Conservation (phyloP, 2,329 filamentous ascomycete genomes). For the Berkeleyomyces basicola region DNA sequence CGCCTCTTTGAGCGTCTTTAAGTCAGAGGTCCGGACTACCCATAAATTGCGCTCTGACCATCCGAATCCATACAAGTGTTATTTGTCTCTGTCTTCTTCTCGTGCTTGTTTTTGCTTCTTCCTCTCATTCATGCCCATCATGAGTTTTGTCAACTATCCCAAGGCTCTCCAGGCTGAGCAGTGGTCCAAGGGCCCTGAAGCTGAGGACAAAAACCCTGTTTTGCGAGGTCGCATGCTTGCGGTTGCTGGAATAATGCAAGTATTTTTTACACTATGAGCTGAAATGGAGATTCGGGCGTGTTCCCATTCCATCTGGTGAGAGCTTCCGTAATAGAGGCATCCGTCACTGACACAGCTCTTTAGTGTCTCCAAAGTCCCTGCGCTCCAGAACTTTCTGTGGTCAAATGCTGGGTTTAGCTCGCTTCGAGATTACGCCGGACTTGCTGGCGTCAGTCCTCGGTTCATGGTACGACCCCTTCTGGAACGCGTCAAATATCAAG, state of each 20-base stretch:
- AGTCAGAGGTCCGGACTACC: neutral
- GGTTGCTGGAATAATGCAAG: slow-evolving; percentile 44
- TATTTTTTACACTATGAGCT: slow-evolving; percentile 8
- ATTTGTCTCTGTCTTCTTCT: neutral
- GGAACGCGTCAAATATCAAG: neutral
- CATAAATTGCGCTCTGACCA: neutral
- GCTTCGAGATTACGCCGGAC: slow-evolving; percentile 1
- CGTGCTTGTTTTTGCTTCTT: neutral
- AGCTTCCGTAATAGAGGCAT: neutral
- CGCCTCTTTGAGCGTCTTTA: neutral
- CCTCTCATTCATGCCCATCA: slow-evolving; percentile 1
- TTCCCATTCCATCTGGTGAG: neutral
- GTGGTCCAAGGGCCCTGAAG: slow-evolving; percentile 20
- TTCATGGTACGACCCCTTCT: slow-evolving; percentile 13
- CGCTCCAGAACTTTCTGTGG: slow-evolving; percentile 12
- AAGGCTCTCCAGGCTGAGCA: slow-evolving; percentile 22
- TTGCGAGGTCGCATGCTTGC: slow-evolving; percentile 49
- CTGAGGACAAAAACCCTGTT: slow-evolving; percentile 47
- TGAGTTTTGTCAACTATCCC: slow-evolving; percentile 29
- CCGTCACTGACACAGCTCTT: neutral
- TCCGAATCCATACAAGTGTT: neutral
- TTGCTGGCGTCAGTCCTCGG: slow-evolving; percentile 7
- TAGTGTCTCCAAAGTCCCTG: neutral
- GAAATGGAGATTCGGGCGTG: neutral
- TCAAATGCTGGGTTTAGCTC: slow-evolving; percentile 13